phyloP scores from a whole-genome alignment of 495 filamentous ascomycete genomes.

The Cercophora sp. region DNA sequence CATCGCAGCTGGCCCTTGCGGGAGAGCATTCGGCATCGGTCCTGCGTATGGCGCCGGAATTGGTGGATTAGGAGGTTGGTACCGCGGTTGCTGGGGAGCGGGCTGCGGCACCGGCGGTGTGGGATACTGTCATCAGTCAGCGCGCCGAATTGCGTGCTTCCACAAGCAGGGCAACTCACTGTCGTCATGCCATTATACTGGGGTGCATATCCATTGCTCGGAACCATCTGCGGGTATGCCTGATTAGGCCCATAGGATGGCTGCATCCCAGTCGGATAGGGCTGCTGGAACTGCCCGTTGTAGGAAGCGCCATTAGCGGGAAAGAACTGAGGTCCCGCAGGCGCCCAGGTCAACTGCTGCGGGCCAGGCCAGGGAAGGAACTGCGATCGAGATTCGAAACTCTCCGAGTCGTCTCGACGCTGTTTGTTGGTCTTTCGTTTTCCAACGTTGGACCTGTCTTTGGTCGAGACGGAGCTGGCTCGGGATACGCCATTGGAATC shows the following conservation, averaged over 20 bases:
- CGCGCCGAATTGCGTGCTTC: neutral
- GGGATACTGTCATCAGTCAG: constrained; percentile 28
- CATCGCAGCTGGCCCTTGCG: constrained; percentile 3
- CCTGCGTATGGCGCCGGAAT: constrained; percentile 39
- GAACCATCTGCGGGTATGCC: constrained; percentile 38
- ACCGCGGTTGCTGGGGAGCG: constrained; percentile 28
- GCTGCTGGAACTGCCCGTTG: constrained; percentile 36
- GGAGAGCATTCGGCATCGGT: constrained; percentile 33
- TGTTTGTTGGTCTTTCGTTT: constrained; percentile 55
- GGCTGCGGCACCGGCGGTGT: constrained; percentile 23
- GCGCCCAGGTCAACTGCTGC: constrained; percentile 46
- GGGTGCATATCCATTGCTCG: constrained; percentile 32
- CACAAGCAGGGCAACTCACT: constrained; percentile 26
- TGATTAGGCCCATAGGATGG: constrained; percentile 29
- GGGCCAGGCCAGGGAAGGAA: constrained; percentile 70
- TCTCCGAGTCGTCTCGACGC: constrained; percentile 75
- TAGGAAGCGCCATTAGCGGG: constrained; percentile 41
- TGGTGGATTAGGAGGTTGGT: constrained; percentile 32
- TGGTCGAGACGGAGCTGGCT: constrained; percentile 77
- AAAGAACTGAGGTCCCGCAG: constrained; percentile 41
- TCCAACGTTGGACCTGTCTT: constrained; percentile 55
- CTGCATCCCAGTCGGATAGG: constrained; percentile 22
- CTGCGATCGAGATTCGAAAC: constrained; percentile 80
- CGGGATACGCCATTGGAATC: constrained; percentile 68
- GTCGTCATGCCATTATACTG: constrained; percentile 33